These are phyloP conservation scores for Solanum stenotomum DNA, from an alignment of 257 asterid genomes.

Conservation along the genomic window DNA sequence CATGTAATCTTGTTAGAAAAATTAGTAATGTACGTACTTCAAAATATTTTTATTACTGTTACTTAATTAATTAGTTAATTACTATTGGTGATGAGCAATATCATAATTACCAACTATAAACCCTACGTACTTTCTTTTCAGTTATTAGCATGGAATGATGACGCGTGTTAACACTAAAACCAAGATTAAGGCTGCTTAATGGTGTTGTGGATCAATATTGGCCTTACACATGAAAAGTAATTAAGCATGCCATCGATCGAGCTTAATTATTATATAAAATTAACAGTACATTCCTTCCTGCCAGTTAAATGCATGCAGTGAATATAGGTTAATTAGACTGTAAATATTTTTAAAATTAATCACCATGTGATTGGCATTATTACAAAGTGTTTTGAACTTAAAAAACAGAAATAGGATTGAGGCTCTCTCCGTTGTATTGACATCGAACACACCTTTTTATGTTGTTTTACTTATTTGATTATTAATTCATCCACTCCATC, in stretches of 20 bases:
- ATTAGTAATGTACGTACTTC: background rate
- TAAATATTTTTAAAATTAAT: background rate
- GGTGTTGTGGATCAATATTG: background rate
- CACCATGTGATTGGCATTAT: background rate
- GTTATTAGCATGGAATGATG: background rate
- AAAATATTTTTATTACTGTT: background rate
- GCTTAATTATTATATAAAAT: background rate
- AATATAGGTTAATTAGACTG: background rate
- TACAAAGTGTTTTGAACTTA: background rate
- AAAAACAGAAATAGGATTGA: background rate
- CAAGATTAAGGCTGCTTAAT: background rate
- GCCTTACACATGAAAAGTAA: background rate
- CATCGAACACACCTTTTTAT: background rate
- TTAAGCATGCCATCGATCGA: background rate
- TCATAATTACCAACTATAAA: background rate
- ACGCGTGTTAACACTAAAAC: background rate
- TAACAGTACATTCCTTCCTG: background rate
- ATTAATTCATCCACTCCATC: too few species aligned
- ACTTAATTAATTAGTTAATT: background rate
- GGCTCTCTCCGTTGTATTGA: background rate
- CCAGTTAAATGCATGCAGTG: background rate
- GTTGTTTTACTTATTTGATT: background rate
- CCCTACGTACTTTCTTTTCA: background rate
- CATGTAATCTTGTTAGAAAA: background rate
- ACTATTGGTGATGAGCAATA: background rate